Percentiles rank a stretch among this genome's conserved stretches.
Conservation (phyloP, 2,329 filamentous ascomycete genomes). For the Calonectria montana region DNA sequence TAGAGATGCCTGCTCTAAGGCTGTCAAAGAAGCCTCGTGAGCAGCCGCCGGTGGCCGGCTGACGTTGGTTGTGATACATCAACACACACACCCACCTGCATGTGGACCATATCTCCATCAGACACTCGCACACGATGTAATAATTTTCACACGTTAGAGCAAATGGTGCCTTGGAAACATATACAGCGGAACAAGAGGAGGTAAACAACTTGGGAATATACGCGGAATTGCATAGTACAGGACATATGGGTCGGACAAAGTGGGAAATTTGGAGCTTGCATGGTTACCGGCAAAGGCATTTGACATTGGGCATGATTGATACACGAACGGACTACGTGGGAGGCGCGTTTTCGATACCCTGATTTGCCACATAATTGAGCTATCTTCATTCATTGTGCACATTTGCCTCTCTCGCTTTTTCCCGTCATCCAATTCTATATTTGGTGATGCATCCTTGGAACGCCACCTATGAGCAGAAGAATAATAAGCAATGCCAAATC, state of each 20-base stretch:
- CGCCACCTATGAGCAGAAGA: neutral
- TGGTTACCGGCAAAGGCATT: slow-evolving; percentile 19
- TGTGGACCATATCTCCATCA: neutral
- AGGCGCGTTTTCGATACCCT: slow-evolving; percentile 35
- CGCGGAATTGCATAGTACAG: slow-evolving; percentile 14
- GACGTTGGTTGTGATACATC: neutral
- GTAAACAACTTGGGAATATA: neutral
- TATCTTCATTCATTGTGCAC: slow-evolving; percentile 21
- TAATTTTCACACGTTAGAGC: slow-evolving; percentile 4
- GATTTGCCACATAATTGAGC: slow-evolving; percentile 23
- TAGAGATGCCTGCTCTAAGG: slow-evolving; percentile 45
- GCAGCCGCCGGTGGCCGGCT: slow-evolving; percentile 30
- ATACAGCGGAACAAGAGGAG: neutral
- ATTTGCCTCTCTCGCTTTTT: neutral
- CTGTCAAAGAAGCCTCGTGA: slow-evolving; percentile 39
- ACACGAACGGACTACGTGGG: slow-evolving; percentile 19
- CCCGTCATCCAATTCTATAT: neutral
- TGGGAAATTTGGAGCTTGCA: slow-evolving; percentile 16
- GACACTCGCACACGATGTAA: neutral
- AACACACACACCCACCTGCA: neutral
- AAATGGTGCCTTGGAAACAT: neutral
- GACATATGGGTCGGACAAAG: slow-evolving; percentile 9
- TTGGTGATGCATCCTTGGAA: neutral
- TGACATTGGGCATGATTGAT: slow-evolving; percentile 16
- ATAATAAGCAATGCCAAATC: neutral